These are phyloP conservation scores for Fonsecaea pedrosoi DNA, from an alignment of 2,329 filamentous ascomycete genomes.

Conservation along the genomic window DNA sequence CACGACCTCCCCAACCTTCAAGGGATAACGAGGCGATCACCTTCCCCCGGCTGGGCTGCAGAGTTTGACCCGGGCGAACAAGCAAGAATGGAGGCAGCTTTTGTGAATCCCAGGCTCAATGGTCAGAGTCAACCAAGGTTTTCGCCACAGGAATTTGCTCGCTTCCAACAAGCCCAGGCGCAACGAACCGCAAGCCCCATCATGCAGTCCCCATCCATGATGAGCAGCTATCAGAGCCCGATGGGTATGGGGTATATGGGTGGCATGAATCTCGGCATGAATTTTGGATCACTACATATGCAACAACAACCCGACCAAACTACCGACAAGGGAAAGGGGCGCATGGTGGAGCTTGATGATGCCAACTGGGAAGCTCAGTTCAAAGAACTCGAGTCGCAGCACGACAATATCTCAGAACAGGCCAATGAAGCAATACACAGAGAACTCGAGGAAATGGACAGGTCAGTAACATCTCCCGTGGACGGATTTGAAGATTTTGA, in stretches of 20 bases:
- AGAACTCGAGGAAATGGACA: conserved; percentile 88
- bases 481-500: conserved; percentile 84
- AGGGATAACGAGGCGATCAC: conserved; percentile 56
- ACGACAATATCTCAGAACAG: conserved; percentile 63
- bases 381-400: conserved; percentile 66
- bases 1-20: conserved; percentile 65
- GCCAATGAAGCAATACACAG: conserved; percentile 79
- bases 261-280: conserved; percentile 60
- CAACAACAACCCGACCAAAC: conserved; percentile 50
- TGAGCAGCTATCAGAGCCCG: conserved; percentile 58
- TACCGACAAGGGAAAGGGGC: conserved; percentile 77
- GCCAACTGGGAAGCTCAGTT: conserved; percentile 97
- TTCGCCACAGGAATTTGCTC: conserved; percentile 82
- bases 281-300: conserved; percentile 59
- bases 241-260: conserved; percentile 53
- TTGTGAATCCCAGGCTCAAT: conserved; percentile 51
- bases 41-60: conserved; percentile 66
- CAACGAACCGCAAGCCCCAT: conserved; percentile 65
- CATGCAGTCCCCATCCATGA: conserved; percentile 61
- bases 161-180: conserved; percentile 70
- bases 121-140: conserved; percentile 64
- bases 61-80: conserved; percentile 70
- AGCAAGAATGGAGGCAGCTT: conserved; percentile 73
- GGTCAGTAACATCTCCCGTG: conserved; percentile 71
- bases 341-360: conserved; percentile 90